A percentile compares a stretch with the other conserved stretches of the same genome.
Evolutionary conservation across 2,329 filamentous ascomycete genomes (phyloP).

Genomic region (Beauveria bassiana): DNA sequence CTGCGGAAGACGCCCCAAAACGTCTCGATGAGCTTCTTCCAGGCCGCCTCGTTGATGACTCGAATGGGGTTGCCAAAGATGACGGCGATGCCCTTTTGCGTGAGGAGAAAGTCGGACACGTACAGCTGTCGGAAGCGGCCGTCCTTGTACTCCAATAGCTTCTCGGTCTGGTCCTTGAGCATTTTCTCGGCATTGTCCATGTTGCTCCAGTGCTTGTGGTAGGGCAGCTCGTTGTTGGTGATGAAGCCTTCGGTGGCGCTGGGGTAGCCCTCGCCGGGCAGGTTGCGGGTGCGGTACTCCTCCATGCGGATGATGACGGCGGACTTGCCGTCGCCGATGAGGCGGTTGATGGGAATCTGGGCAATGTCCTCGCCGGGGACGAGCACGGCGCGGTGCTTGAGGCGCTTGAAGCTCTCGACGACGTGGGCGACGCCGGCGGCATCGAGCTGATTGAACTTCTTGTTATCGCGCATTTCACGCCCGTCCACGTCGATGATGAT

Average conservation of each 20-base stretch:
- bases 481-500: slow-evolving; percentile 25
- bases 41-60: slow-evolving; percentile 13
- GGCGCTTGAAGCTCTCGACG: slow-evolving; percentile 16
- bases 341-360: slow-evolving; percentile 16
- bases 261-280: slow-evolving; percentile 15
- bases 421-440: slow-evolving; percentile 11
- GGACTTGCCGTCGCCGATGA: slow-evolving; percentile 20
- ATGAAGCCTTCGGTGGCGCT: slow-evolving; percentile 22
- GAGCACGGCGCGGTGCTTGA: slow-evolving; percentile 18
- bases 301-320: slow-evolving; percentile 23
- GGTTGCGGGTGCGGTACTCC: slow-evolving; percentile 15
- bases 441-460: not conserved
- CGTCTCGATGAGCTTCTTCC: slow-evolving; percentile 17
- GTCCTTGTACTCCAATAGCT: slow-evolving; percentile 7
- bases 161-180: slow-evolving; percentile 16
- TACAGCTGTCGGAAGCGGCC: slow-evolving; percentile 14
- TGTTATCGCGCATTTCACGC: not conserved
- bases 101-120: slow-evolving; percentile 22
- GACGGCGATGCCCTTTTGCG: slow-evolving; percentile 12
- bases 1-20: slow-evolving; percentile 20
- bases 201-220: slow-evolving; percentile 19
- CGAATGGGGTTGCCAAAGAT: slow-evolving; percentile 11
- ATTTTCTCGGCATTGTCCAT: slow-evolving; percentile 9
- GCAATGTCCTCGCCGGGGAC: slow-evolving; percentile 20
- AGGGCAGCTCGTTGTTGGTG: slow-evolving; percentile 19